Evolutionary conservation across 192 early-diverging fungal species (phyloP).

Genomic region (Podila minutissima): DNA sequence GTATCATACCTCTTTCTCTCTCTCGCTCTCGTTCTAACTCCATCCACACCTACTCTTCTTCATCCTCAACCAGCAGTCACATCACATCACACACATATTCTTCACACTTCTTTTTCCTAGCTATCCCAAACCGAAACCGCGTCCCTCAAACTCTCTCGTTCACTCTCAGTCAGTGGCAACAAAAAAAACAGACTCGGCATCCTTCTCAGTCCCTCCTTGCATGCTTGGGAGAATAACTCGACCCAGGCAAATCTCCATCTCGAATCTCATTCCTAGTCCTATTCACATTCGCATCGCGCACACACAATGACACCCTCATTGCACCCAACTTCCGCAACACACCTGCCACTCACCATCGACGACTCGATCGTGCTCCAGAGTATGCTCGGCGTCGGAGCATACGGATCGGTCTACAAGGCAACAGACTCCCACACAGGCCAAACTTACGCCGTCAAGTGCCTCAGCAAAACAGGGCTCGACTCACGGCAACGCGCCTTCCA

Average conservation of each 20-base stretch:
- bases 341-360: conserved; percentile 35
- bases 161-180: neutral
- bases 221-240: neutral
- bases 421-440: conserved; percentile 62
- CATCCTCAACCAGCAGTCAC: neutral
- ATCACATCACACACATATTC: neutral
- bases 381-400: conserved; percentile 78
- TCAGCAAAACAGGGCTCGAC: conserved; percentile 68
- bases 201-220: neutral
- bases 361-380: conserved; percentile 51
- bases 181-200: neutral
- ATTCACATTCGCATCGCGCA: neutral
- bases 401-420: conserved; percentile 81
- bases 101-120: neutral
- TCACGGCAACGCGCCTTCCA: conserved; percentile 70
- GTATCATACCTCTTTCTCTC: neutral
- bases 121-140: neutral
- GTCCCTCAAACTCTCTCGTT: neutral
- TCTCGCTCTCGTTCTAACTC: neutral
- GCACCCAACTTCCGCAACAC: conserved; percentile 7
- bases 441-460: conserved; percentile 78
- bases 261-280: neutral
- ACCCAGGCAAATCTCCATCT: neutral
- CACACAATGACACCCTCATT: conserved; percentile 28
- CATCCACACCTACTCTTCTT: neutral